Conservation (phyloP, 1,284 basidiomycete genomes). For the Mycosarcoma mackinlayi region DNA sequence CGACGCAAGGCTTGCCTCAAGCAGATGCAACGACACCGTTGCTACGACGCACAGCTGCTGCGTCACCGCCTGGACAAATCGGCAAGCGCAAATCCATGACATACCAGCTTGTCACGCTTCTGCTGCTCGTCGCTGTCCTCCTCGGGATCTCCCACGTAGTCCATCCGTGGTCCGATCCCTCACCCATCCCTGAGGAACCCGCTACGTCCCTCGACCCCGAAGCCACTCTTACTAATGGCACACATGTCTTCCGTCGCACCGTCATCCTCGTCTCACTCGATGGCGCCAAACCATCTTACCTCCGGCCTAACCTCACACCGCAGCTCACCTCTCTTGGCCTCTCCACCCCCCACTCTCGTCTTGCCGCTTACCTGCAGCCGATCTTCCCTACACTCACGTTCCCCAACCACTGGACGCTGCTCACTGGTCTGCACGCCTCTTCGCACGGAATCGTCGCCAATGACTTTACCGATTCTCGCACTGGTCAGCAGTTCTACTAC, state of each 20-base stretch:
- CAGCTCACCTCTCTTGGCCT: slow-evolving; percentile 71
- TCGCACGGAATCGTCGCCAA: slow-evolving; percentile 87
- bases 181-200: neutral
- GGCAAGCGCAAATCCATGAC: neutral
- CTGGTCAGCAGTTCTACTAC: slow-evolving; percentile 47
- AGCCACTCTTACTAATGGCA: slow-evolving; percentile 35
- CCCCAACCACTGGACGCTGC: slow-evolving; percentile 70
- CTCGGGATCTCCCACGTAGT: slow-evolving; percentile 7
- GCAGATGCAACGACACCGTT: slow-evolving; percentile 20
- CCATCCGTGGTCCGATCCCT: neutral
- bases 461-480: slow-evolving; percentile 74
- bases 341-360: neutral
- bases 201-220: slow-evolving; percentile 14
- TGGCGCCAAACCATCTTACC: slow-evolving; percentile 85
- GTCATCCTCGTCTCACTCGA: slow-evolving; percentile 87
- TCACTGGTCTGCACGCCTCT: slow-evolving; percentile 69
- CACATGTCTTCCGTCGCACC: slow-evolving; percentile 71
- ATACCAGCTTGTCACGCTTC: slow-evolving; percentile 3
- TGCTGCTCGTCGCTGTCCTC: slow-evolving; percentile 11
- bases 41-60: neutral
- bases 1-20: neutral
- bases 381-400: slow-evolving; percentile 91
- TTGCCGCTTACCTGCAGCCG: slow-evolving; percentile 74
- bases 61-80: no score
- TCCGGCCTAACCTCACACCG: slow-evolving; percentile 82